Conservation (phyloP, 768 basidiomycete species). For the Ramaria sp. region DNA sequence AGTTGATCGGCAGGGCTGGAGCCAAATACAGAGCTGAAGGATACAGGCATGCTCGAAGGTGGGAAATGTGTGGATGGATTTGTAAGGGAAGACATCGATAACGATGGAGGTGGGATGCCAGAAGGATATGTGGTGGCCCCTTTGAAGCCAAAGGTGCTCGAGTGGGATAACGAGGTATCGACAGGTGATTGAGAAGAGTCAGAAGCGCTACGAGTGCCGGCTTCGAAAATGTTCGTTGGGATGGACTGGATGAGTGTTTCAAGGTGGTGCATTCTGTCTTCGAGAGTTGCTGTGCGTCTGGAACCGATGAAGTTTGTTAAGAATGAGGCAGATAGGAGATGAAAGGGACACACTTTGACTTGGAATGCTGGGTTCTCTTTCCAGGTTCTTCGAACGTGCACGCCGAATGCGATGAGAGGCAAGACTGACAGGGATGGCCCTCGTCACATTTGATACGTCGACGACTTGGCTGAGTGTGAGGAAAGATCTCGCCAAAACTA, state of each 20-base stretch:
- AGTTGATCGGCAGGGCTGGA: background rate
- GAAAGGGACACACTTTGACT: constrained; percentile 57
- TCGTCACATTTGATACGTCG: constrained; percentile 83
- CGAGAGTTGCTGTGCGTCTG: constrained; percentile 72
- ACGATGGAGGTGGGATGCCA: constrained; percentile 67
- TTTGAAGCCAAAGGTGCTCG: constrained; percentile 25
- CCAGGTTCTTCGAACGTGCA: constrained; percentile 86
- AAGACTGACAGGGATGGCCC: constrained; percentile 82
- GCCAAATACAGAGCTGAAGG: constrained; percentile 1
- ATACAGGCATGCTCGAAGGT: constrained; percentile 3
- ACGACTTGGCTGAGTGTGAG: constrained; percentile 33
- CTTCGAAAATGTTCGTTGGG: constrained; percentile 68
- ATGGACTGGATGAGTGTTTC: constrained; percentile 80
- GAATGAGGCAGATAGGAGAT: constrained; percentile 10
- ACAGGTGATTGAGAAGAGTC: constrained; percentile 17
- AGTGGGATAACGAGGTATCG: constrained; percentile 13
- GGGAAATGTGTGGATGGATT: constrained; percentile 43
- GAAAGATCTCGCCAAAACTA: background rate
- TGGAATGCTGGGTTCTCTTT: constrained; percentile 77
- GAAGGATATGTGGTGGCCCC: constrained; percentile 29
- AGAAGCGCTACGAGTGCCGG: constrained; percentile 20
- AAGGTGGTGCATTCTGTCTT: constrained; percentile 82
- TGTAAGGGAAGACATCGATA: constrained; percentile 67
- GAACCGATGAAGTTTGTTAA: background rate
- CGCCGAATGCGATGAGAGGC: constrained; percentile 67